Percentiles rank a stretch among this genome's conserved stretches.
phyloP scores from a whole-genome alignment of 2,329 filamentous ascomycete species.

The Blastomyces parvus region DNA sequence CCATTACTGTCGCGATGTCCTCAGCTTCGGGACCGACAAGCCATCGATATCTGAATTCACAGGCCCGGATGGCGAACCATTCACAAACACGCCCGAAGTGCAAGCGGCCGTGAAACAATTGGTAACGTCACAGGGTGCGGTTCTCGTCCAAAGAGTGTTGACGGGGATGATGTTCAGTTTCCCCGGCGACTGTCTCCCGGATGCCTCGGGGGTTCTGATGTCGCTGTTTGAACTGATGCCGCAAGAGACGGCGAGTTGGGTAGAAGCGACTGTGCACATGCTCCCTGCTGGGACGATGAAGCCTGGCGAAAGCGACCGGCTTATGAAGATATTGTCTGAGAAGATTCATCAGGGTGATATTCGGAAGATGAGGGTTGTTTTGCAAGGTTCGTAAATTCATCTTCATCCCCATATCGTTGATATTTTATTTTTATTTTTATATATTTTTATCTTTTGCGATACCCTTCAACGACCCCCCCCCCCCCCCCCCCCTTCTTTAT shows the following conservation, averaged over 20 bases:
- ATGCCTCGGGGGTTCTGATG: conserved; percentile 86
- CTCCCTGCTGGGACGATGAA: conserved; percentile 75
- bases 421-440: neutral
- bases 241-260: conserved; percentile 67
- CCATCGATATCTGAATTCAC: conserved; percentile 47
- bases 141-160: conserved; percentile 77
- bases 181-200: conserved; percentile 87
- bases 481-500: too few species aligned
- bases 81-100: conserved; percentile 59
- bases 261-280: conserved; percentile 72
- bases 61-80: conserved; percentile 51
- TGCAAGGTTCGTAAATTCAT: conserved; percentile 49
- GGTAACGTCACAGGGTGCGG: conserved; percentile 59
- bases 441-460: too few species aligned
- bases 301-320: conserved; percentile 65
- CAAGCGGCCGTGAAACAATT: conserved; percentile 64
- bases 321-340: conserved; percentile 72
- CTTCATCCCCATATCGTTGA: neutral
- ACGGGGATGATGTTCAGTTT: conserved; percentile 99
- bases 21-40: conserved; percentile 76
- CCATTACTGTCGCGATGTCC: conserved; percentile 83
- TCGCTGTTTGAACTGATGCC: conserved; percentile 82
- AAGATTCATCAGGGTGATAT: conserved; percentile 60
- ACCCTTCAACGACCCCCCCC: too few species aligned
- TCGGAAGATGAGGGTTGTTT: conserved; percentile 68